Evolutionary conservation across 2,329 filamentous ascomycete genomes (phyloP), one percentile per base, ranked within the genome.

Genomic region (Raffaelea deltoideospora): DNA sequence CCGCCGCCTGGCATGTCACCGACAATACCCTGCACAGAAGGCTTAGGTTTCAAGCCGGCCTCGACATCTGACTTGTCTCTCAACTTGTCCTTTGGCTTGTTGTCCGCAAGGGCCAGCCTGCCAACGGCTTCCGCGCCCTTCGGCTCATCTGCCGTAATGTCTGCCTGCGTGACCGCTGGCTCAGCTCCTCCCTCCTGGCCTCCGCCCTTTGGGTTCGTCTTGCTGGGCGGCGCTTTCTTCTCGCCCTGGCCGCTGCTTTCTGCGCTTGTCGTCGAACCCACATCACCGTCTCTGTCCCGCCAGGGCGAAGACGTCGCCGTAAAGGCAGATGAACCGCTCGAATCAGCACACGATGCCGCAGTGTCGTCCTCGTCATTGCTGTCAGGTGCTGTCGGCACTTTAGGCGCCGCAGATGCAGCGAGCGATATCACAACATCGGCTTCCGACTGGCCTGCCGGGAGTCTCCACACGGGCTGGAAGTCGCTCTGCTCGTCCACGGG

Each of bases 391-490:
- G n/a, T n/a, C n/a, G n/a, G n/a, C n/a, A n/a, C n/a, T n/a, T n/a
- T n/a, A n/a, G n/a, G n/a, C 1, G 21, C 14, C 10, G 37, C 10
- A 2, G 30, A 18, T 6, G 34, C 36, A 1, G 36, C 34, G 13
- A 41, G 37, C 14, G 26, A 33, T 13, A 46, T 41, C 3, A 44
- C 32, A 10, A 46, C 32, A 17, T 46, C 42, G 2, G 13, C 31
- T 13, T 39, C 34, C 2, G 37, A 37, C 34, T 37, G 39, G 11
- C 44, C 42, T 3, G 37, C 38, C 8, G 44, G 44, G 18, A 46
- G 34, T 8, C 34, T 34, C 44, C 44, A 46, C 39, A 46, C 36
- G 1, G 44, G 44, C 36, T 36, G 23, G 18, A 41, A 43, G n/a
- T n/a, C n/a, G n/a, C n/a, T n/a, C 3, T 11, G 19, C 3, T 30